These are phyloP conservation scores for Acmispon strigosus DNA, from an alignment of 306 rosid species.

Conservation along the genomic window DNA sequence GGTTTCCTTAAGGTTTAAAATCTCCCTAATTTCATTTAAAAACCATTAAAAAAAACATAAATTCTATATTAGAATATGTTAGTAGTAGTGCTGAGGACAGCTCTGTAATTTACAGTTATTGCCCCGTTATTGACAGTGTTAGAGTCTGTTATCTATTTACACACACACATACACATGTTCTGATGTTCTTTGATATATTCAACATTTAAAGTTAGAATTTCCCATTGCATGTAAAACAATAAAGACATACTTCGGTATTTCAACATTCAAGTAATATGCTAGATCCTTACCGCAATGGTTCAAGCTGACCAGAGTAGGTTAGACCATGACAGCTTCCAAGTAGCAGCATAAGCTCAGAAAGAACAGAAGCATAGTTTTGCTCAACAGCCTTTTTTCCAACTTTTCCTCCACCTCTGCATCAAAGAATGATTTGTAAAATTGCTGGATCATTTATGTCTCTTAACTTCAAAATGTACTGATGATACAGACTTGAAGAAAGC, in stretches of 20 bases:
- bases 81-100: neutral
- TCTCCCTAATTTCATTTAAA: neutral
- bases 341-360: constrained; percentile 87
- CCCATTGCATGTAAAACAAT: too few species aligned
- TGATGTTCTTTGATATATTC: too few species aligned
- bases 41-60: neutral
- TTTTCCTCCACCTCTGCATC: constrained; percentile 94
- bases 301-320: constrained; percentile 67
- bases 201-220: too few species aligned
- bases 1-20: neutral
- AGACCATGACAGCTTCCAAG: constrained; percentile 88
- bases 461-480: constrained; percentile 3
- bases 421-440: constrained; percentile 14
- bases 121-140: neutral
- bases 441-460: constrained; percentile 9
- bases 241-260: neutral
- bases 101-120: neutral
- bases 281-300: constrained; percentile 64
- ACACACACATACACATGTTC: too few species aligned
- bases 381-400: constrained; percentile 91
- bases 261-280: neutral
- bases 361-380: constrained; percentile 86
- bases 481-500: constrained; percentile 79
- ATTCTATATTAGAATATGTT: neutral
- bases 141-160: neutral